phyloP scores from a whole-genome alignment of 2,329 filamentous ascomycete genomes.

The Penicillium freii region DNA sequence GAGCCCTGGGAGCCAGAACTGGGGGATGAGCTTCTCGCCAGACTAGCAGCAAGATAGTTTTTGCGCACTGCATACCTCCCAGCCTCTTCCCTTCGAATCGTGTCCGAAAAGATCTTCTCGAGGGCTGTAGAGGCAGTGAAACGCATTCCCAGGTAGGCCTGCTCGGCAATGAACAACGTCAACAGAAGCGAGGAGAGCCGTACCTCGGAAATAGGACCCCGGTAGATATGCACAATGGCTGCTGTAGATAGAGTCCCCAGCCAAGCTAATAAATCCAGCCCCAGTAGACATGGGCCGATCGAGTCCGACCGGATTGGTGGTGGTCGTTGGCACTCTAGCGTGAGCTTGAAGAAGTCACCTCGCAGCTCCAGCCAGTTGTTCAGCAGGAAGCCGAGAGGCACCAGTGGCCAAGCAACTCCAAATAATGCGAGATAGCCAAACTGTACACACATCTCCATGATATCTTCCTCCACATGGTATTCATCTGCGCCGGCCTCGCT shows the following conservation, averaged over 20 bases:
- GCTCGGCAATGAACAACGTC: conserved; percentile 77
- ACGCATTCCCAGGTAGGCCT: conserved; percentile 74
- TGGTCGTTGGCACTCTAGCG: conserved; percentile 81
- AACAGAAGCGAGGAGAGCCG: conserved; percentile 74
- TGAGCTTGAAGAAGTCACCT: conserved; percentile 92
- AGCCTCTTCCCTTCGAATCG: conserved; percentile 75
- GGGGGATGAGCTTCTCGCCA: conserved; percentile 7
- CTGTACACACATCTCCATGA: conserved; percentile 90
- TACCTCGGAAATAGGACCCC: conserved; percentile 64
- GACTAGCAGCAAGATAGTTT: conserved; percentile 59
- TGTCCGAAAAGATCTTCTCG: conserved; percentile 75
- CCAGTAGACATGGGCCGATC: conserved; percentile 88
- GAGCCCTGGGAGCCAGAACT: conserved; percentile 13
- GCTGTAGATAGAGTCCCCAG: conserved; percentile 83
- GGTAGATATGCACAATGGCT: conserved; percentile 86
- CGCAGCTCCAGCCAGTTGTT: conserved; percentile 97
- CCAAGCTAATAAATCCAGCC: conserved; percentile 88
- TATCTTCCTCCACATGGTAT: conserved; percentile 88
- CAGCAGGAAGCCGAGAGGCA: conserved; percentile 79
- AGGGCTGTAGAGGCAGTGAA: conserved; percentile 69
- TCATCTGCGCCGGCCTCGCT: conserved; percentile 76
- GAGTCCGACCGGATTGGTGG: conserved; percentile 88
- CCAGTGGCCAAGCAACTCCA: conserved; percentile 92
- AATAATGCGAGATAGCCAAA: conserved; percentile 89
- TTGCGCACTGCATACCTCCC: conserved; percentile 77